These are phyloP conservation scores for Sicyos edulis DNA, from an alignment of 306 rosid genomes.

Conservation along the genomic window DNA sequence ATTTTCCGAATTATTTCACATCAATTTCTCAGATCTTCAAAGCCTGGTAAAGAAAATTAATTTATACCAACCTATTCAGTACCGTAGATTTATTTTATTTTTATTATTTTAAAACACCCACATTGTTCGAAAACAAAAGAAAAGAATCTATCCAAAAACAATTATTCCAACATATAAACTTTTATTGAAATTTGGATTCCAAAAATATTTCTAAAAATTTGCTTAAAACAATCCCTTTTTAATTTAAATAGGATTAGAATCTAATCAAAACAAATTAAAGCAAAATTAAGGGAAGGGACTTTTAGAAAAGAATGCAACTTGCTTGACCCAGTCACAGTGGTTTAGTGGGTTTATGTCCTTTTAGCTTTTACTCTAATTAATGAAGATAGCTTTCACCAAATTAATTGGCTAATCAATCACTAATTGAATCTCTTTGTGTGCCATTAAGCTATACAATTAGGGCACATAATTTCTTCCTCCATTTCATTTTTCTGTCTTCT, in stretches of 20 bases:
- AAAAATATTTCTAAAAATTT: too few species aligned
- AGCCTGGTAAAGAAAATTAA: too few species aligned
- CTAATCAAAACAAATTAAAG: background rate
- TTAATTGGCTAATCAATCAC: background rate
- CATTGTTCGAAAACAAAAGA: too few species aligned
- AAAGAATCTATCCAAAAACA: too few species aligned
- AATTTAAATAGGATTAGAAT: background rate
- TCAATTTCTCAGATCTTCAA: too few species aligned
- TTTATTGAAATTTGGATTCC: background rate
- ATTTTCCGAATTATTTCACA: too few species aligned
- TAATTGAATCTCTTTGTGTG: background rate
- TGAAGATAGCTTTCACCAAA: background rate
- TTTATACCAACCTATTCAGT: too few species aligned
- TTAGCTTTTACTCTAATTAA: background rate
- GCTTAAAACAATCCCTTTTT: background rate
- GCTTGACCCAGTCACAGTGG: background rate
- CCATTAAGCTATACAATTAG: background rate
- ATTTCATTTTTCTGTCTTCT: background rate
- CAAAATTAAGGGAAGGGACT: background rate
- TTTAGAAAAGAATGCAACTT: background rate
- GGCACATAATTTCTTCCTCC: background rate
- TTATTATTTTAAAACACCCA: too few species aligned
- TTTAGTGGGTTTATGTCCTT: background rate
- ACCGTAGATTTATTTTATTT: too few species aligned
- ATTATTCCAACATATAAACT: too few species aligned